Evolutionary conservation across 2,329 filamentous ascomycete genomes (phyloP), one percentile per base, ranked within the genome.

Genomic region (Penicillium sp.): DNA sequence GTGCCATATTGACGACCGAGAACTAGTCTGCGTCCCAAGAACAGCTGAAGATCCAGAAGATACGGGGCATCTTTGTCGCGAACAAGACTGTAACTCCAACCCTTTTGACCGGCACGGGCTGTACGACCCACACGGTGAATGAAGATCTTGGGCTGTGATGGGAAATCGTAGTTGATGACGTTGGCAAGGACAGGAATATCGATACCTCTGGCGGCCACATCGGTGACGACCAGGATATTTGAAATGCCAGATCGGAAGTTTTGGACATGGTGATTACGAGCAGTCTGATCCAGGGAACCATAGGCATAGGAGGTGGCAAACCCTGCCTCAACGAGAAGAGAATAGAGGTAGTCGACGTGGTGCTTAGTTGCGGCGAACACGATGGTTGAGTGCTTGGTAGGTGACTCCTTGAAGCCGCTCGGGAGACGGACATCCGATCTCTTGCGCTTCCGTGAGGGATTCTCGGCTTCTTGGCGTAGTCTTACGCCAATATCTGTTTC

Each of bases 131-230:
- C 93, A 65, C 93, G 84, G 70, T 98, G 93, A 26, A 98, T 86
- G 62, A 94, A 98, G 37, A 98, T 83, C 71, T 98, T 98, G 19
- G 93, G 88, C 63, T 97, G 93, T 2, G 91, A 87, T 3, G 93
- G 91, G 57, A 98, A 98, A 64, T 97, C 91, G 70, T 95, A 98
- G 75, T 98, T 97, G 75, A 98, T 91, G 52, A 98, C 93, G 65
- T 98, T 97, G 49, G 88, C 90, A 32, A 98, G 77, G 41, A 96
- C 80, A 0, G 93, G 93, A 58, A 98, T 95, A 81, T 98, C 93
- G 54, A 98, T 94, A 81, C 93, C 91, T 76, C 93, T 81, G 21
- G 93, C 93, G 13, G 93, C 93, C 47, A 98, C 89, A 66, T 98
- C 93, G 1, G 93, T 98, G 39, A 97, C 91, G 3, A 98, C 90